Evolutionary conservation across 139 green algal genomes (phyloP).

Genomic region (Chlorella sorokiniana): DNA sequence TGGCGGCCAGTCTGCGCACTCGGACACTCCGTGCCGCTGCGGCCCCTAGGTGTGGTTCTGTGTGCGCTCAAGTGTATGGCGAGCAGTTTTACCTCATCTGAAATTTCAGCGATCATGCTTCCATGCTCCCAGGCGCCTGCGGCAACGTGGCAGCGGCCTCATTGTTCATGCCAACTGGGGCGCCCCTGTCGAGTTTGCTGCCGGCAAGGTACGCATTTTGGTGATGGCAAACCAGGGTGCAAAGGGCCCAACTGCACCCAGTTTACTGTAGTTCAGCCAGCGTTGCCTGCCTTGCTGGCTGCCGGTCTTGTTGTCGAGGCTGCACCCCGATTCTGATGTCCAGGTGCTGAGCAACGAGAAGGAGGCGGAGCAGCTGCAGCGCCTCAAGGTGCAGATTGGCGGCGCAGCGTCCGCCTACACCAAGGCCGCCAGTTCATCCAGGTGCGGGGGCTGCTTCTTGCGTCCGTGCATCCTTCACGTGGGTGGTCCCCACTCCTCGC

Average conservation of each 20-base stretch:
- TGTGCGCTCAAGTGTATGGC: too few species aligned
- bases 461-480: background rate
- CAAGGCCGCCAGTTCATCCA: constrained; percentile 88
- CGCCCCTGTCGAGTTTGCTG: constrained; percentile 66
- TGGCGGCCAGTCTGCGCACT: background rate
- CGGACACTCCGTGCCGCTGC: background rate
- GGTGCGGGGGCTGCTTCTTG: background rate
- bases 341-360: constrained; percentile 12
- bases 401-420: constrained; percentile 66
- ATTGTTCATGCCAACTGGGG: constrained; percentile 64
- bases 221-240: too few species aligned
- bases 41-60: background rate
- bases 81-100: too few species aligned
- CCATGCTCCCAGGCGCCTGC: background rate
- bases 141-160: constrained; percentile 16
- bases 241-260: constrained; percentile 27
- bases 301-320: background rate
- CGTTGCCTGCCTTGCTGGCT: background rate
- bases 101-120: too few species aligned
- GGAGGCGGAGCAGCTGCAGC: constrained; percentile 53
- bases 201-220: constrained; percentile 24
- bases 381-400: constrained; percentile 68
- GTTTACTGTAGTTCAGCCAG: background rate
- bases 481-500: background rate
- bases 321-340: background rate